Conservation (phyloP, 2,329 filamentous ascomycete genomes). For the Drechslerella stenobrocha region DNA sequence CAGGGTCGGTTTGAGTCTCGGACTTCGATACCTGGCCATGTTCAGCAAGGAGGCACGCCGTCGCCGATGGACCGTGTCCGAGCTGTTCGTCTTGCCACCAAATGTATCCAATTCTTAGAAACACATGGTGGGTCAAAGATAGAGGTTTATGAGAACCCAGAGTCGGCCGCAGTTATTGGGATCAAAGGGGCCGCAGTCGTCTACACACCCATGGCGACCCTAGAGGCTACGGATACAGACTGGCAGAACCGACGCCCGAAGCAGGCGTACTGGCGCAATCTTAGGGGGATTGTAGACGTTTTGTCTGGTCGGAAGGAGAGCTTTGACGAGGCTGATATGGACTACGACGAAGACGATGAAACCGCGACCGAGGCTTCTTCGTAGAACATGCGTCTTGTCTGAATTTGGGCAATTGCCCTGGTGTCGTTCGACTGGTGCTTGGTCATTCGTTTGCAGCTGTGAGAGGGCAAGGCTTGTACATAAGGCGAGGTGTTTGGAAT, state of each 20-base stretch:
- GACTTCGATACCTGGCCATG: conserved; percentile 88
- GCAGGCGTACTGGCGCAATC: conserved; percentile 78
- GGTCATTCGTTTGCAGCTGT: too few species aligned
- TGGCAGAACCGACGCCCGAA: conserved; percentile 87
- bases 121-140: conserved; percentile 68
- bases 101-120: conserved; percentile 91
- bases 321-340: conserved; percentile 16
- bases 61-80: conserved; percentile 95
- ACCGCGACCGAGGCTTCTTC: conserved; percentile 71
- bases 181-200: conserved; percentile 86
- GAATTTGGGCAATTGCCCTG: too few species aligned
- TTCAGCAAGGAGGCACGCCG: conserved; percentile 89
- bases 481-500: too few species aligned
- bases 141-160: conserved; percentile 68
- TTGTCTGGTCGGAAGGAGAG: conserved; percentile 67
- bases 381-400: conserved; percentile 59
- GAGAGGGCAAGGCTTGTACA: too few species aligned
- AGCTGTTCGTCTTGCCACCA: conserved; percentile 87
- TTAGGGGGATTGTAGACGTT: conserved; percentile 81
- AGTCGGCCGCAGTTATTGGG: conserved; percentile 81
- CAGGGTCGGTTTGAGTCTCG: conserved; percentile 89
- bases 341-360: conserved; percentile 65
- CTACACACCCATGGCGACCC: conserved; percentile 77
- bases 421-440: too few species aligned
- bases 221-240: conserved; percentile 85